phyloP scores from a whole-genome alignment of 2,329 filamentous ascomycete species.

The Penicillium corylophilum region DNA sequence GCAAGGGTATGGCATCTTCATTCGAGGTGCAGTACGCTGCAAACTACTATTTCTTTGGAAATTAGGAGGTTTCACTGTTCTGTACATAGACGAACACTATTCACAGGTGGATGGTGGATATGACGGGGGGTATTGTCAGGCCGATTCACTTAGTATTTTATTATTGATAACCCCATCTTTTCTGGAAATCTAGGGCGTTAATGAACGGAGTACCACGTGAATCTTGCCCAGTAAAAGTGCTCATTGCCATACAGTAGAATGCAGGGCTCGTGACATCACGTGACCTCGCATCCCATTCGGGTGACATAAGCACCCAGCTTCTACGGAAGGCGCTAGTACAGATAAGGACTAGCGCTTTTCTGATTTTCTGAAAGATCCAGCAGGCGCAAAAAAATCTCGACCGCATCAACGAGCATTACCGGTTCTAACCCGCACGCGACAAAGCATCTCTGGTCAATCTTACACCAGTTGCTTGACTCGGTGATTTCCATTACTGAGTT shows the following conservation, averaged over 20 bases:
- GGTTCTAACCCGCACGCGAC: constrained; percentile 34
- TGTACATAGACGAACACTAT: constrained; percentile 16
- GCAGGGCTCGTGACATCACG: constrained; percentile 29
- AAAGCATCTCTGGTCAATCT: constrained; percentile 27
- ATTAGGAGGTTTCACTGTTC: constrained; percentile 12
- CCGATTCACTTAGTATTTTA: constrained; percentile 9
- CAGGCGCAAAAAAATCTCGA: constrained; percentile 42
- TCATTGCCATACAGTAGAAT: not conserved
- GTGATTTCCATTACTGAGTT: constrained; percentile 14
- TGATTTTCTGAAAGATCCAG: constrained; percentile 43
- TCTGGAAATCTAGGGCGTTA: not conserved
- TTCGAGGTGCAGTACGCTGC: constrained; percentile 81
- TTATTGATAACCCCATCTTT: constrained; percentile 1
- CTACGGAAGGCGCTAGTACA: constrained; percentile 23
- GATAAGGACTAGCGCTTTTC: constrained; percentile 30
- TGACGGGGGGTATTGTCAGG: constrained; percentile 5
- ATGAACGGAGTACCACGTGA: constrained; percentile 2
- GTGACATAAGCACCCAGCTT: constrained; percentile 23
- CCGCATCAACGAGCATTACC: constrained; percentile 39
- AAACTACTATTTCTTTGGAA: constrained; percentile 67
- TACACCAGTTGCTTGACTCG: constrained; percentile 23
- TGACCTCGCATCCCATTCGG: constrained; percentile 25
- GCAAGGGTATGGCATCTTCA: constrained; percentile 59
- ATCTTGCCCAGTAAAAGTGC: not conserved
- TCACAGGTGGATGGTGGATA: constrained; percentile 10